phyloP scores from a whole-genome alignment of 257 asterid genomes.

The Schizonepeta tenuifolia region DNA sequence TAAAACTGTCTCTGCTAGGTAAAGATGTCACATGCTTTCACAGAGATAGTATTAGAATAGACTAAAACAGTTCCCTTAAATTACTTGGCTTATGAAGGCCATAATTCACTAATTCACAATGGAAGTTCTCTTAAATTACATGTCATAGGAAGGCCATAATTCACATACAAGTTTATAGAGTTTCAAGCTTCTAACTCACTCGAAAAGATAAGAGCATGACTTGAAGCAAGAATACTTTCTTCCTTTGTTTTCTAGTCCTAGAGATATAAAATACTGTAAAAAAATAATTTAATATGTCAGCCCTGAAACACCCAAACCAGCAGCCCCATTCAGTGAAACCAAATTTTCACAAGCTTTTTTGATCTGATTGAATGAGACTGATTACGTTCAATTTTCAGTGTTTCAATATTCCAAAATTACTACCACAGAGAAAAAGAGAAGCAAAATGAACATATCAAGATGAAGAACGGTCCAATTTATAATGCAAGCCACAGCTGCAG shows the following conservation, averaged over 20 bases:
- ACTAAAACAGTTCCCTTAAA: neutral
- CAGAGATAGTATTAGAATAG: neutral
- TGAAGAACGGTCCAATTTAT: neutral
- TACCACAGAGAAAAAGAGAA: neutral
- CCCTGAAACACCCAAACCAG: constrained; percentile 10
- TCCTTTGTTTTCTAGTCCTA: neutral
- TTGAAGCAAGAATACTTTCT: neutral
- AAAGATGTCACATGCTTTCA: neutral
- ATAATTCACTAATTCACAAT: no score
- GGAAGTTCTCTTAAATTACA: neutral
- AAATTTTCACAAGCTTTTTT: neutral
- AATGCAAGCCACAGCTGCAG: constrained; percentile 3
- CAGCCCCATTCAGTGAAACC: constrained; percentile 21
- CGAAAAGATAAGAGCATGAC: neutral
- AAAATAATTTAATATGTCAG: neutral
- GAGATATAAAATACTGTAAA: neutral
- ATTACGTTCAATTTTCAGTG: neutral
- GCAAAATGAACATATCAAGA: neutral
- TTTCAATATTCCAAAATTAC: neutral
- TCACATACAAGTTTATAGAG: neutral
- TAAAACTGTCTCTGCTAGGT: neutral
- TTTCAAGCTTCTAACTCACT: constrained; percentile 9
- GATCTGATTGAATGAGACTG: no score
- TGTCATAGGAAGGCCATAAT: constrained; percentile 3
- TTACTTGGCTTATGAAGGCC: constrained; percentile 3